Evolutionary conservation across 2,329 filamentous ascomycete species (phyloP).

Genomic region (Fusarium zealandicum): DNA sequence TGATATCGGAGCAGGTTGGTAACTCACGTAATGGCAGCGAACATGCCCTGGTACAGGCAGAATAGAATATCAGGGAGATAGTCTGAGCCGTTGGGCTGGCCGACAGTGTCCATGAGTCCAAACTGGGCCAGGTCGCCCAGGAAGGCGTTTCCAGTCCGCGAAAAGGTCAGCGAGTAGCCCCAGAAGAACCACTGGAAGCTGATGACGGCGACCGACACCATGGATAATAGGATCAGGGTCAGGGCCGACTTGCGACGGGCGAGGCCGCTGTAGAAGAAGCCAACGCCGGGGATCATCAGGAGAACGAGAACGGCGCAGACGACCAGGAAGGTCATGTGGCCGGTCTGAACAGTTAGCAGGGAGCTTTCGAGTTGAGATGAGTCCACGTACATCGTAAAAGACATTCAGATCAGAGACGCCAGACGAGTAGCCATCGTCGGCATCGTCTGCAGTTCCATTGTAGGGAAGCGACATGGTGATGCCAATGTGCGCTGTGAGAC

Average conservation of each 20-base stretch:
- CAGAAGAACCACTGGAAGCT: conserved; percentile 97
- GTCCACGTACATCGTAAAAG: conserved; percentile 74
- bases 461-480: conserved; percentile 50
- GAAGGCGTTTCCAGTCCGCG: conserved; percentile 77
- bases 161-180: conserved; percentile 88
- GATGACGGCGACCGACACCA: conserved; percentile 81
- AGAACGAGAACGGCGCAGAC: conserved; percentile 80
- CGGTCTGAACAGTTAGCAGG: conserved; percentile 59
- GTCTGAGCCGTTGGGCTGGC: conserved; percentile 72
- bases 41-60: conserved; percentile 88
- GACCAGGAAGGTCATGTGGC: conserved; percentile 84
- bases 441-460: conserved; percentile 58
- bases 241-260: conserved; percentile 89
- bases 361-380: not conserved
- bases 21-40: conserved; percentile 83
- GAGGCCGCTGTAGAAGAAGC: conserved; percentile 93
- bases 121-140: conserved; percentile 84
- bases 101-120: conserved; percentile 80
- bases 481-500: conserved; percentile 9
- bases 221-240: conserved; percentile 82
- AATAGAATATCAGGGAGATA: conserved; percentile 84
- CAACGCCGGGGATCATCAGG: conserved; percentile 92
- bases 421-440: conserved; percentile 60
- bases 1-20: not conserved
- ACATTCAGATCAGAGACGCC: conserved; percentile 76